Evolutionary conservation across 495 filamentous ascomycete species (phyloP), one percentile per base, ranked within the genome.

Genomic region (Aspergillus incahuasiensis): DNA sequence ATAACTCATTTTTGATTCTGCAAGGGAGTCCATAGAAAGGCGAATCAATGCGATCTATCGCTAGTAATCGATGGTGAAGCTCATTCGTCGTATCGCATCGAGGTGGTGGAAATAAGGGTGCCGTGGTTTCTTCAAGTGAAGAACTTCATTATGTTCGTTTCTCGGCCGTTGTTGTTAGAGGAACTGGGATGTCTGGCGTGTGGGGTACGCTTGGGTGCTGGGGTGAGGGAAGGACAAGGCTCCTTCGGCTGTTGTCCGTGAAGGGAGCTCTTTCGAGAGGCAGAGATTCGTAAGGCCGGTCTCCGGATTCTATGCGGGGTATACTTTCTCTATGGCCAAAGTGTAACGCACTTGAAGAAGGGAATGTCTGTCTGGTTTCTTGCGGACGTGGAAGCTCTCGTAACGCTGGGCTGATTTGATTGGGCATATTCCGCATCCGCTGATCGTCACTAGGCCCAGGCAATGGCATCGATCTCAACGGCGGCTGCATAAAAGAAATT

Each of bases 341-440:
- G 46, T 74, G 68, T 13, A 74, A 49, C 1, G 63, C 53, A 35
- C 64, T 68, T 8, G 70, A 69, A 3, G 69, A 68, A 34, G 72
- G 70, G 15, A 73, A 44, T 9, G 69, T 66, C 8, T 71, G 66
- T 20, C 62, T 55, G 55, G 70, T 62, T 21, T 70, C 72, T 25
- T 61, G 44, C 20, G 64, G 69, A 4, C 65, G 65, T 6, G 72
- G 72, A 20, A 73, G 48, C 44, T 75, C 72, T 43, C 72, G 66
- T 59, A 65, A 44, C 45, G 63, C 60, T 9, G 55, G 42, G 7
- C 63, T 52, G 44, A 70, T 64, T 11, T 59, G 68, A 0, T 41
- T 48, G n/a, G 60, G 55, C n/a, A 64, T 45, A 24, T 66, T 62
- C 32, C 60, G 55, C 16, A 56, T 46, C 22, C 63, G 63, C 16